Conservation (phyloP, 192 early-diverging fungal genomes). For the Geranomyces variabilis region DNA sequence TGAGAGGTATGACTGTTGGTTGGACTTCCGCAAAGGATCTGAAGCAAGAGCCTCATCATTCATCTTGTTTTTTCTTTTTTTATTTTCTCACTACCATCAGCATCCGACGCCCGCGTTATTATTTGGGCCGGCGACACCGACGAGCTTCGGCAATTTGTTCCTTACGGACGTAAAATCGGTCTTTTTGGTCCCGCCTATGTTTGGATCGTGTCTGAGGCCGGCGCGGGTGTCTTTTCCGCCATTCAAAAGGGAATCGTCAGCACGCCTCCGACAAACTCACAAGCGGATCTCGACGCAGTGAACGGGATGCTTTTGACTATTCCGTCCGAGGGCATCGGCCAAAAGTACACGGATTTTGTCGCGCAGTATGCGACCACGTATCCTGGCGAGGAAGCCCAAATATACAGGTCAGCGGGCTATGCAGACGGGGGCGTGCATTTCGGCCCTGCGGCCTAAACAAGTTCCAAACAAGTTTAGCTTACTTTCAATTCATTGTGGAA, state of each 20-base stretch:
- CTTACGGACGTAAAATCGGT: constrained; percentile 4
- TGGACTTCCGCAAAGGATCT: background rate
- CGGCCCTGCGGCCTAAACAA: no score
- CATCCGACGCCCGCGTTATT: constrained; percentile 18
- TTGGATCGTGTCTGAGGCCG: constrained; percentile 13
- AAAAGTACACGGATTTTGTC: background rate
- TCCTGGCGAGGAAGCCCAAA: background rate
- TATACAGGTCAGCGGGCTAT: no score
- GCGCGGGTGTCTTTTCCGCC: background rate
- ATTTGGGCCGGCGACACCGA: background rate
- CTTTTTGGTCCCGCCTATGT: constrained; percentile 8
- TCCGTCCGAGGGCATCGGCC: background rate
- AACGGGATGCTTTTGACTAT: constrained; percentile 7
- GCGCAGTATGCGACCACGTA: background rate
- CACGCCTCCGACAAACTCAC: background rate
- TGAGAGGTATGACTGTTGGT: background rate
- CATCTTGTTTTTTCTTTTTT: background rate
- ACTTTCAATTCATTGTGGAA: no score
- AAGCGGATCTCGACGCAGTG: constrained; percentile 9
- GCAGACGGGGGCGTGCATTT: no score
- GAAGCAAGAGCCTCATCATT: no score
- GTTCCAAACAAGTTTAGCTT: no score
- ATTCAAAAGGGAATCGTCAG: background rate
- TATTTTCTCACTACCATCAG: background rate
- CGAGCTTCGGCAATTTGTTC: background rate